These are phyloP conservation scores for Phaeoacremonium minimum DNA, from an alignment of 2,329 filamentous ascomycete species.

Conservation along the genomic window DNA sequence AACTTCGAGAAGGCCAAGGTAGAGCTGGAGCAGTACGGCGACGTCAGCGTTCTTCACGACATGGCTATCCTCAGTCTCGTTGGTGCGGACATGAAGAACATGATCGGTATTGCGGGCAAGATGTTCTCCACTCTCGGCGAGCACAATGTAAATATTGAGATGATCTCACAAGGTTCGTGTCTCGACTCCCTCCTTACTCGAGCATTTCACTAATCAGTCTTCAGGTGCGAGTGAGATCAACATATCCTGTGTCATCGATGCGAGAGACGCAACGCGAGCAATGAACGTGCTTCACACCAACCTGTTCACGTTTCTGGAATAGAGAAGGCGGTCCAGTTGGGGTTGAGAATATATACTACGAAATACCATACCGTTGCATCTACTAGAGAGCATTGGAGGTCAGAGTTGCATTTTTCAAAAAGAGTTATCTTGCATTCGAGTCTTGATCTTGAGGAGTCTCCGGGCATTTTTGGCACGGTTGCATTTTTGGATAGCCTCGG, in stretches of 20 bases:
- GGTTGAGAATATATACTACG: too few species aligned
- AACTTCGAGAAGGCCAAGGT: constrained; percentile 64
- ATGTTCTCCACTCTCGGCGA: constrained; percentile 96
- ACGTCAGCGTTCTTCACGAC: constrained; percentile 82
- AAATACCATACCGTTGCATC: too few species aligned
- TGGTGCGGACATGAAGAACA: constrained; percentile 95
- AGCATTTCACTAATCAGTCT: constrained; percentile 10
- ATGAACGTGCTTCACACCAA: constrained; percentile 96
- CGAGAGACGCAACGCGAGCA: constrained; percentile 82
- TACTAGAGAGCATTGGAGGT: too few species aligned
- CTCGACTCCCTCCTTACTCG: not conserved
- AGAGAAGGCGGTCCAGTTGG: too few species aligned
- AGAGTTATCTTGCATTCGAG: too few species aligned
- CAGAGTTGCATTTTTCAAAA: too few species aligned
- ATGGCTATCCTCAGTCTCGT: constrained; percentile 97
- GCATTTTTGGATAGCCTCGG: too few species aligned
- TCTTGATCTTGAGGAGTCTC: too few species aligned
- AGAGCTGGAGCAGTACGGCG: constrained; percentile 75
- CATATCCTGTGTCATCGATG: constrained; percentile 95
- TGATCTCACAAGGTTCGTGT: constrained; percentile 90
- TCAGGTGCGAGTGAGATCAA: constrained; percentile 96
- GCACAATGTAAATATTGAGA: constrained; percentile 94
- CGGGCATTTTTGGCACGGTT: too few species aligned
- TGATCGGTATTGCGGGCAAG: constrained; percentile 85
- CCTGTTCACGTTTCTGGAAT: constrained; percentile 93